phyloP scores from a whole-genome alignment of 2,329 filamentous ascomycete species.

The Gnomoniopsis smithogilvyi region DNA sequence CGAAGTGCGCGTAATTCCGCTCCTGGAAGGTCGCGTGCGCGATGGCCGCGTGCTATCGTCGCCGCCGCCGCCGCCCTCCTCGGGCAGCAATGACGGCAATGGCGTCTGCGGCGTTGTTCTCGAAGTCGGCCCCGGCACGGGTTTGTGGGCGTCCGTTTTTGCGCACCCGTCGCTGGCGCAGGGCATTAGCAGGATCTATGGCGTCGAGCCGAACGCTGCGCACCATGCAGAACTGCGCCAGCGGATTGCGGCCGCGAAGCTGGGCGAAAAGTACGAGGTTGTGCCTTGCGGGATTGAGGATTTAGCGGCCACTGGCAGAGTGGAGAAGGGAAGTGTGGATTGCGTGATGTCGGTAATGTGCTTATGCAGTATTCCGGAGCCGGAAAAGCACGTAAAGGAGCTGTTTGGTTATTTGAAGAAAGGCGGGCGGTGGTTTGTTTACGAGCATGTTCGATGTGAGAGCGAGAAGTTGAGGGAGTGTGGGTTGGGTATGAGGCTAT shows the following conservation, averaged over 20 bases:
- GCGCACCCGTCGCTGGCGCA: constrained; percentile 12
- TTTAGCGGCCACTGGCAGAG: constrained; percentile 39
- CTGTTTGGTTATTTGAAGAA: constrained; percentile 58
- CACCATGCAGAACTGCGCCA: constrained; percentile 46
- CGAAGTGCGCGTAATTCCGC: constrained; percentile 44
- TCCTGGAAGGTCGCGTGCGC: constrained; percentile 48
- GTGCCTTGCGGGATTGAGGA: constrained; percentile 62
- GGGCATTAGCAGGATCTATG: constrained; percentile 49
- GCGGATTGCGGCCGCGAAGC: constrained; percentile 47
- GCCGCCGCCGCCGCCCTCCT: constrained; percentile 27
- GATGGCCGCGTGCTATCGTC: constrained; percentile 28
- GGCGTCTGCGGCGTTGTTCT: constrained; percentile 48
- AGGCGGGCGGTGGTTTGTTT: constrained; percentile 61
- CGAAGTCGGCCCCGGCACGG: constrained; percentile 44
- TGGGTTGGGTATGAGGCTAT: constrained; percentile 38
- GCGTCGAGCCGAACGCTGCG: constrained; percentile 60
- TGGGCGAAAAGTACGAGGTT: constrained; percentile 58
- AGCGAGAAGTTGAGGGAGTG: constrained; percentile 22
- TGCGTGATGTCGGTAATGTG: constrained; percentile 60
- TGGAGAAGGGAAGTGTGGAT: constrained; percentile 51
- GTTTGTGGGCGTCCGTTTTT: constrained; percentile 59
- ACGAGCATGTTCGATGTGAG: constrained; percentile 52
- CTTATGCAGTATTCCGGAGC: constrained; percentile 62
- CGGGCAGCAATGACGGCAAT: constrained; percentile 13
- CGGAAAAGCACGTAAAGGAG: constrained; percentile 50